phyloP scores from a whole-genome alignment of 1,284 basidiomycete species.

The Ustilago vetiveriae region DNA sequence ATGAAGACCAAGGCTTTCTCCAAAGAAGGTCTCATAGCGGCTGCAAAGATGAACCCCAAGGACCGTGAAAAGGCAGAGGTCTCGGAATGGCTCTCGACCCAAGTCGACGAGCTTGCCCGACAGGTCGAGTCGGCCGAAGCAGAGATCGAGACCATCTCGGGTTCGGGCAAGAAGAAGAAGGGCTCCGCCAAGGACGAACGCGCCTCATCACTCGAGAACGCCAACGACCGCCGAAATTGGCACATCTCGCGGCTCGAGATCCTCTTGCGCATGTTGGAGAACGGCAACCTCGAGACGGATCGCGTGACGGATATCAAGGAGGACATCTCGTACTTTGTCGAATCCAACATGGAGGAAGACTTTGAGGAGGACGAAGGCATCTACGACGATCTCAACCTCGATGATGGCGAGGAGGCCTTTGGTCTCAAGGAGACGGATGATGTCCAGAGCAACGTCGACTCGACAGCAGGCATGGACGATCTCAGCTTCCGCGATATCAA shows the following conservation, averaged over 20 bases:
- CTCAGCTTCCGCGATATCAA: slow-evolving; percentile 37
- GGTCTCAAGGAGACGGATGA: slow-evolving; percentile 74
- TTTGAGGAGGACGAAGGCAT: slow-evolving; percentile 98
- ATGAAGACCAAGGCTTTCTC: slow-evolving; percentile 99
- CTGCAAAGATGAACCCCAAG: slow-evolving; percentile 92
- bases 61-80: slow-evolving; percentile 95
- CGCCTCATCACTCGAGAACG: slow-evolving; percentile 81
- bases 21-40: slow-evolving; percentile 95
- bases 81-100: slow-evolving; percentile 70
- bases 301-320: slow-evolving; percentile 86
- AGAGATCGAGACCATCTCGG: slow-evolving; percentile 87
- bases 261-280: slow-evolving; percentile 90
- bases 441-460: slow-evolving; percentile 70
- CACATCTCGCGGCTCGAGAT: slow-evolving; percentile 93
- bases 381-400: slow-evolving; percentile 96
- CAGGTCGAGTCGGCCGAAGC: slow-evolving; percentile 95
- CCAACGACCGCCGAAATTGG: slow-evolving; percentile 96
- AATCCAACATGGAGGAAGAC: slow-evolving; percentile 93
- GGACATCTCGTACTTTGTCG: slow-evolving; percentile 95
- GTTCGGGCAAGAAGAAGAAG: slow-evolving; percentile 77
- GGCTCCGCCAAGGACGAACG: slow-evolving; percentile 77
- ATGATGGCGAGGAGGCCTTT: slow-evolving; percentile 80
- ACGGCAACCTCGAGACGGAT: slow-evolving; percentile 86
- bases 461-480: slow-evolving; percentile 69
- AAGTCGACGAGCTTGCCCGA: slow-evolving; percentile 87